Conservation (phyloP, 495 filamentous ascomycete species). For the Xylaria palmicola region DNA sequence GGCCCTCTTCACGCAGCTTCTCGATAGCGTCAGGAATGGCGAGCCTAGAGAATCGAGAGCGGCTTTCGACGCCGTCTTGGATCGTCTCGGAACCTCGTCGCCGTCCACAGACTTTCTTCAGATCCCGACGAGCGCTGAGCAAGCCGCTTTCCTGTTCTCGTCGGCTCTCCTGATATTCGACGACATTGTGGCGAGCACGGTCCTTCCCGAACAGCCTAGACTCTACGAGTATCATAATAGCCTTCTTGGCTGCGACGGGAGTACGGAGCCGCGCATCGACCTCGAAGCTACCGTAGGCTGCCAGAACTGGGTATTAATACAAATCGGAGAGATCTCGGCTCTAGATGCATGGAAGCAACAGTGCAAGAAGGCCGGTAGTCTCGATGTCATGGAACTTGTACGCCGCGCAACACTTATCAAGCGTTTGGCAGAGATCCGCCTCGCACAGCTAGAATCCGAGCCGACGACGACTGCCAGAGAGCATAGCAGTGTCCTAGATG, state of each 20-base stretch:
- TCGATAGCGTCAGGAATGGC: constrained; percentile 29
- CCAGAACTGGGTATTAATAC: constrained; percentile 48
- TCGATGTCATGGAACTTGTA: constrained; percentile 48
- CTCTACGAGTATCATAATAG: constrained; percentile 40
- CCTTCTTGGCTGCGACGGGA: constrained; percentile 25
- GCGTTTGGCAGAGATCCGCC: constrained; percentile 26
- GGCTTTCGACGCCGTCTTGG: constrained; percentile 29
- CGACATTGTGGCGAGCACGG: constrained; percentile 51
- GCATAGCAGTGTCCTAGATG: neutral
- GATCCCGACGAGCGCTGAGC: constrained; percentile 45
- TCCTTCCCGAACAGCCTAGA: constrained; percentile 39
- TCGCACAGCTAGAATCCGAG: constrained; percentile 28
- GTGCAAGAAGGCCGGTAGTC: constrained; percentile 37
- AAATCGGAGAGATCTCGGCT: constrained; percentile 46
- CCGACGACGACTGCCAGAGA: neutral
- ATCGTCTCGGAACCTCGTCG: constrained; percentile 32
- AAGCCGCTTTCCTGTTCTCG: constrained; percentile 55
- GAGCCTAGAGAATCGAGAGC: neutral
- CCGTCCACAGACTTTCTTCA: constrained; percentile 16
- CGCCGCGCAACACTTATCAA: constrained; percentile 42
- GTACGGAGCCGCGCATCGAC: constrained; percentile 31
- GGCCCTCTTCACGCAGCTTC: constrained; percentile 47
- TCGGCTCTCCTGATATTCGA: constrained; percentile 47
- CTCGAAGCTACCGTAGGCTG: constrained; percentile 43
- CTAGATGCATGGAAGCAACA: constrained; percentile 54